Conservation (phyloP, 2,329 filamentous ascomycete species). For the Rutstroemia sp. region DNA sequence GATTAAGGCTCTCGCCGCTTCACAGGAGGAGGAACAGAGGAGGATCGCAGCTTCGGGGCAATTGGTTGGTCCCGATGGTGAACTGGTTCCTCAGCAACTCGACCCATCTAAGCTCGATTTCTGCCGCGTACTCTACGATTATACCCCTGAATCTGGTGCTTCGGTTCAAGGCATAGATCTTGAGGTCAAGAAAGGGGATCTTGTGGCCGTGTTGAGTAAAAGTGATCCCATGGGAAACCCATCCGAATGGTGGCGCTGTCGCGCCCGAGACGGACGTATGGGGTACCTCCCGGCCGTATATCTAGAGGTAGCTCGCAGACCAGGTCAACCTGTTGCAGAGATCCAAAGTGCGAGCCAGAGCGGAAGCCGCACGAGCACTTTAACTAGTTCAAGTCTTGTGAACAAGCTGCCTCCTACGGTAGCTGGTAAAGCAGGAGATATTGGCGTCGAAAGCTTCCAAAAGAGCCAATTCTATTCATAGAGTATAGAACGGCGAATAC, state of each 20-base stretch:
- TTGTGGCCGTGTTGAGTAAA: constrained; percentile 90
- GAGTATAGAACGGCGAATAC: constrained; percentile 12
- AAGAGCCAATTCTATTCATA: constrained; percentile 62
- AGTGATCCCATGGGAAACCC: constrained; percentile 85
- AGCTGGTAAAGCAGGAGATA: constrained; percentile 54
- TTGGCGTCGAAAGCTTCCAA: constrained; percentile 62
- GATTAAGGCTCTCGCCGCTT: constrained; percentile 75
- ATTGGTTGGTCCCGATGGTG: constrained; percentile 42
- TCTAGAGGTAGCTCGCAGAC: constrained; percentile 63
- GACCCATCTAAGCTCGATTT: constrained; percentile 93
- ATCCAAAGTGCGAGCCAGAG: constrained; percentile 35
- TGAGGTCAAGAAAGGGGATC: constrained; percentile 86
- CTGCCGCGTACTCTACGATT: constrained; percentile 91
- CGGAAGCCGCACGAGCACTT: constrained; percentile 33
- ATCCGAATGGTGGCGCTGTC: constrained; percentile 96
- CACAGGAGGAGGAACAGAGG: constrained; percentile 76
- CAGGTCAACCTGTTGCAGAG: constrained; percentile 34
- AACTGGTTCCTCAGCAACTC: constrained; percentile 44
- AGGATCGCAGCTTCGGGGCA: constrained; percentile 46
- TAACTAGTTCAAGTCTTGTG: constrained; percentile 29
- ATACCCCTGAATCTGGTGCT: constrained; percentile 68
- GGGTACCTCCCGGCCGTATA: constrained; percentile 91
- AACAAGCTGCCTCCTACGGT: constrained; percentile 39
- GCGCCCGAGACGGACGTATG: constrained; percentile 79
- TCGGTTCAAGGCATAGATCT: constrained; percentile 70